Evolutionary conservation across 2,329 filamentous ascomycete species (phyloP), one percentile per base, ranked within the genome.

Genomic region (Akanthomyces uredinophilus): DNA sequence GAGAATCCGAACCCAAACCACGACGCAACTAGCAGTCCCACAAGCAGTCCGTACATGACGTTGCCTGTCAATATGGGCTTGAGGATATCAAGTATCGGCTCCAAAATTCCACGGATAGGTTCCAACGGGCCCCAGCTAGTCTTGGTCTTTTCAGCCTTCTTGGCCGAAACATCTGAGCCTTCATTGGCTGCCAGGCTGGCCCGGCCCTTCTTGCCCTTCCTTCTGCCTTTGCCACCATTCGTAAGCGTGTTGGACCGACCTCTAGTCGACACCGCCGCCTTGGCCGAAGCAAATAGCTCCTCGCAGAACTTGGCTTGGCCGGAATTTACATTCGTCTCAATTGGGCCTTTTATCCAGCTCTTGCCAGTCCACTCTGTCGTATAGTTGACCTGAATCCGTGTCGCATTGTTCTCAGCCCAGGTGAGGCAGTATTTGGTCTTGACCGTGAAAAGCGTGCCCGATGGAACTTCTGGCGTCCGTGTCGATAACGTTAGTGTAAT

Each of bases 331-430:
- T 92, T 94, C 74, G 96, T 97, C 73, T 99, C 95, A 68, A 99
- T 99, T 2, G 95, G 91, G 96, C 93, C 91, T 79, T 95, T 97
- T 51, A 99, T 79, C 95, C 95, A 99, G 78, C 93, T 97, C 81
- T 98, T 99, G 68, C 93, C 93, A 4, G 89, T 88, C 96, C 96
- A 99, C 71, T 99, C 96, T 49, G 97, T 90, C 2, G 87, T 89
- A 73, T 92, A 97, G 67, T 89, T 97, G 77, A 94, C 89, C 65
- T 95, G 86, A 35, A 99, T 78, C 32, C 92, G 85, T 1, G 96
- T 99, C 44, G 86, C 80, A 70, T 96, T 96, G 65, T 87, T 88
- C 56, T 95, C 87, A 4, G 88, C 92, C 95, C 95, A 99, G 57
- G 91, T 91, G 24, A 99, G 81, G 70, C 96, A 96, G 71, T 98